Base-by-base conservation (phyloP, 805 yeast genomes). In the Lipomyces chichibuensis region DNA sequence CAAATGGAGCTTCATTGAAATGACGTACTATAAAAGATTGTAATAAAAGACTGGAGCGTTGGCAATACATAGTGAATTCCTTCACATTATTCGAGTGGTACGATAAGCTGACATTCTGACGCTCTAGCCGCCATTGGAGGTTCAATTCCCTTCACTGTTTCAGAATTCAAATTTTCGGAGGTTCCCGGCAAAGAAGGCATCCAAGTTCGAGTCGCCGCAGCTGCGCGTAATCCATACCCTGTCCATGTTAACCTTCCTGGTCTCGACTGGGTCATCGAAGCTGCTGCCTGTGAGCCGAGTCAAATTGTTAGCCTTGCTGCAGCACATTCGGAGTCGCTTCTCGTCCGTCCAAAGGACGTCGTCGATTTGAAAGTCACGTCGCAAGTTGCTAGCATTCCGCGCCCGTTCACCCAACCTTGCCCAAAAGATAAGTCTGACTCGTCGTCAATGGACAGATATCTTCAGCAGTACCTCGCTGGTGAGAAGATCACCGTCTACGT, bases 141-240 rank as follows among this genome's bases (percentile, higher is more conserved):
- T 2, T 49, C 69, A 4, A 67, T 67, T 25, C 70, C 70, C 6
- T 61, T 67, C 54, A 35, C 65, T 2, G 65, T 67, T 8, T 67
- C 70, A 2, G 69, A 67, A 52, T 67, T 67, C 64, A 59, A 57
- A 27, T 67, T 67, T 54, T 23, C 62, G 17, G 63, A 65, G 51
- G 11, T 39, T 13, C 57, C 62, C 8, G 33, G 27, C 17, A 43
- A 49, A 37, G 20, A 39, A n/a, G 71, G 71, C 20, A 68, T 68
- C 37, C 33, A 66, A 17, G 71, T 66, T 17, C 46, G 52, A 13
- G 71, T 68, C 14, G 66, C 53, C 43, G 71, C 69, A 33, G n/a
- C 57, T 11, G 69, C 69, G 3, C 52, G 46, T 20, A 68, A 68
- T 55, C 71, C 69, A 25, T 68, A 68, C 52, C 71, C 71, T 4